phyloP scores from a whole-genome alignment of 306 rosid species.

The Benincasa hispida region DNA sequence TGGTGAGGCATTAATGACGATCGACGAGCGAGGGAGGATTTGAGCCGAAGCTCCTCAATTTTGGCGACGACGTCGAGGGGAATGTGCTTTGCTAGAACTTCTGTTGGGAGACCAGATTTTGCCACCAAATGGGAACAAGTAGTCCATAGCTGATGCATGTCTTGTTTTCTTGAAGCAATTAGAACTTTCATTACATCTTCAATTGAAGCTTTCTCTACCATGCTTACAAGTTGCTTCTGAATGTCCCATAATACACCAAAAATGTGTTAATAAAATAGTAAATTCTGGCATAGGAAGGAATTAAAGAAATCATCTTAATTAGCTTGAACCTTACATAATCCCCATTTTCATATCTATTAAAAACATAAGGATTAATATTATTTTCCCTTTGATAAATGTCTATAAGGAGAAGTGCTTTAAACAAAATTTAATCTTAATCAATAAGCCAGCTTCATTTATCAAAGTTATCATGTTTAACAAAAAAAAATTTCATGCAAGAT shows the following conservation, averaged over 20 bases:
- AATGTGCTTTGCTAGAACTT: constrained; percentile 79
- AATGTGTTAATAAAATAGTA: neutral
- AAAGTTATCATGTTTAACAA: neutral
- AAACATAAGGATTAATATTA: neutral
- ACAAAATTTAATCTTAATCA: neutral
- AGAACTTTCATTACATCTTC: constrained; percentile 98
- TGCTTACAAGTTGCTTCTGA: constrained; percentile 93
- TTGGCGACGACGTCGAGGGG: constrained; percentile 77
- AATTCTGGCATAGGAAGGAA: neutral
- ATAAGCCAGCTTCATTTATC: neutral
- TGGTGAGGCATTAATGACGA: constrained; percentile 33
- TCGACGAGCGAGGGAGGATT: constrained; percentile 65
- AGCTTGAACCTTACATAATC: neutral
- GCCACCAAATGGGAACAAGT: constrained; percentile 92
- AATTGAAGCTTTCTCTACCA: constrained; percentile 93
- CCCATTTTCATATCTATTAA: neutral
- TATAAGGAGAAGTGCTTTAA: neutral
- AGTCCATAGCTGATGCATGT: constrained; percentile 95
- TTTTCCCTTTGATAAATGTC: neutral
- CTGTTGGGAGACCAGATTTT: constrained; percentile 84
- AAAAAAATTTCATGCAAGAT: neutral
- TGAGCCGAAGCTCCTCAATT: constrained; percentile 90
- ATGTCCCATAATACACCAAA: neutral
- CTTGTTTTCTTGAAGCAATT: constrained; percentile 84
- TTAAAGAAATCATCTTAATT: neutral